These are phyloP conservation scores for Conticribra weissflogii DNA, from an alignment of 108 stramenopile genomes.

Conservation along the genomic window DNA sequence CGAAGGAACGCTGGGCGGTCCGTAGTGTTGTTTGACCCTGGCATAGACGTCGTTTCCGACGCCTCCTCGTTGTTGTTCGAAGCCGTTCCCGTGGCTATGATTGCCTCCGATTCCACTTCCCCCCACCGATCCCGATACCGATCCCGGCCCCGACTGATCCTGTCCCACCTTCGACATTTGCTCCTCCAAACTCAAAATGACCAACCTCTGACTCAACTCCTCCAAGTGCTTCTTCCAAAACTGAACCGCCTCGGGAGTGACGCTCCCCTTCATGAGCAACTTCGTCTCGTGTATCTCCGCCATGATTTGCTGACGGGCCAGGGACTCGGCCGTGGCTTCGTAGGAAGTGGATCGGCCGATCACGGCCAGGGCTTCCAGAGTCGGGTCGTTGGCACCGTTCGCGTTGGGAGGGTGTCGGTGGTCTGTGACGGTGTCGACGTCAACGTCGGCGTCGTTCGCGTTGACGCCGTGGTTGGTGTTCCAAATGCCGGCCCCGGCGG, in stretches of 20 bases:
- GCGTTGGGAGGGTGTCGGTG: not conserved
- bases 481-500: too few relatives aligned
- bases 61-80: too few relatives aligned
- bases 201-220: conserved; percentile 62
- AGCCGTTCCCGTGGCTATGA: too few relatives aligned
- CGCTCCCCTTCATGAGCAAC: conserved; percentile 67
- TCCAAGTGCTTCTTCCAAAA: conserved; percentile 84
- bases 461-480: too few relatives aligned
- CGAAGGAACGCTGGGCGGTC: conserved; percentile 1
- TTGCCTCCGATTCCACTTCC: too few relatives aligned
- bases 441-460: too few relatives aligned
- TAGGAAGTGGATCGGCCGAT: not conserved
- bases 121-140: too few relatives aligned
- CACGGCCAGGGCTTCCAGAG: not conserved
- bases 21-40: conserved; percentile 13
- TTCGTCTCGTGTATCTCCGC: conserved; percentile 78
- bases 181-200: conserved; percentile 36
- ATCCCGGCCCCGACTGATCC: too few relatives aligned
- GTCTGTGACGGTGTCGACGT: too few relatives aligned
- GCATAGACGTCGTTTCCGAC: not conserved
- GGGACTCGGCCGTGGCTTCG: conserved; percentile 41
- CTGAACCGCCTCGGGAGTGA: conserved; percentile 68
- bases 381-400: conserved; percentile 1
- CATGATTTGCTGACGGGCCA: conserved; percentile 69
- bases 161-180: too few relatives aligned